Base-by-base conservation (phyloP, 1,139 yeast genomes). In the Candida labiduridarum region DNA sequence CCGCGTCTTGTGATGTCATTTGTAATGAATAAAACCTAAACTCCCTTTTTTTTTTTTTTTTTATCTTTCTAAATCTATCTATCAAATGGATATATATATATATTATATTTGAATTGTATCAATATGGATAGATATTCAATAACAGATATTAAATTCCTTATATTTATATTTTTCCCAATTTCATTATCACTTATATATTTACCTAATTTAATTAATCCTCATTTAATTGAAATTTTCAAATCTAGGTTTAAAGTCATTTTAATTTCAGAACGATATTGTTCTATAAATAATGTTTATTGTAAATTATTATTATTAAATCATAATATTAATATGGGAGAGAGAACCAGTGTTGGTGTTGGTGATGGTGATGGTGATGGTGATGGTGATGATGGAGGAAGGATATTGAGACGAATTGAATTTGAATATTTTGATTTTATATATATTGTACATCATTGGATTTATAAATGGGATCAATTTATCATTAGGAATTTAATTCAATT, bases 401-500 rank as follows among this genome's bases (percentile, higher is more conserved):
- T 55, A 0, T 15, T 39, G 2, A 29, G 47, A 31, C 38, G 54
- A 16, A 54, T 54, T n/a, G 46, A 34, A 4, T 62, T 62, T 45
- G 48, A 52, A 30, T 30, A 54, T 33, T 59, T 55, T 41, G 65
- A 62, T 2, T 45, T 59, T 12, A 50, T 60, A 6, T 62, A 63
- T 41, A 50, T 62, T 11, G 57, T 63, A 7, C 60, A 62, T 41
- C 47, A 48, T 18, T 44, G 49, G 9, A 49, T 62, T n/a, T 58
- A 56, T 14, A 33, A 33, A 10, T 52, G 59, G 50, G 66, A 63
- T 44, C 45, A 31, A 27, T 15, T 48, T 6, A 9, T 47, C 2
- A 29, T 46, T 16, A n/a, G 27, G 4, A 11, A 12, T 6, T 3
- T 33, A 3, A 33, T 39, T 14, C 1, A 42, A 12, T 12, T 46